Percentiles rank a stretch among this genome's conserved stretches.
Conservation (phyloP, 202 grass and related monocot species). For the Panicum virgatum region DNA sequence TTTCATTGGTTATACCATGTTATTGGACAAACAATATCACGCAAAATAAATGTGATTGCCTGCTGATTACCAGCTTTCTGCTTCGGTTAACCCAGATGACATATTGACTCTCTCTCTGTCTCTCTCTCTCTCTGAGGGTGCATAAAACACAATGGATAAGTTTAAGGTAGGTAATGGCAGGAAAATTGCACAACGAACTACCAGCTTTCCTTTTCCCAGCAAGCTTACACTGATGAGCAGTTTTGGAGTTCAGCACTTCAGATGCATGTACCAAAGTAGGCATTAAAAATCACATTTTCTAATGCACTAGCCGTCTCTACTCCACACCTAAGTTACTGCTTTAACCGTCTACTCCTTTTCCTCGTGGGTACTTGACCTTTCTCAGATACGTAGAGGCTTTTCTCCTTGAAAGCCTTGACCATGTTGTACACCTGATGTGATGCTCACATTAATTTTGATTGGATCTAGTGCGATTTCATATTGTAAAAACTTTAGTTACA, state of each 20-base stretch:
- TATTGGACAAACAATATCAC: no score
- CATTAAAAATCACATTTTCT: neutral
- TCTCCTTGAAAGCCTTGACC: slow-evolving; percentile 67
- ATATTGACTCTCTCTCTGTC: neutral
- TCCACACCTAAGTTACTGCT: neutral
- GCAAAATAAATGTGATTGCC: neutral
- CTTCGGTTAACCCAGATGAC: neutral
- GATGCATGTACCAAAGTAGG: neutral
- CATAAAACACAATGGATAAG: neutral
- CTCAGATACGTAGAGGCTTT: slow-evolving; percentile 36
- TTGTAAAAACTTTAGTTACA: neutral
- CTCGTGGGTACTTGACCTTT: slow-evolving; percentile 30
- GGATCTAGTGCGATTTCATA: neutral
- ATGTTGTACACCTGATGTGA: slow-evolving; percentile 84
- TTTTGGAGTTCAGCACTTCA: neutral
- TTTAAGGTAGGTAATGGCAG: neutral
- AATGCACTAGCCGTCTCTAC: neutral
- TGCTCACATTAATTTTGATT: neutral
- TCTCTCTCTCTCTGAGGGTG: neutral
- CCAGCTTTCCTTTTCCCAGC: neutral
- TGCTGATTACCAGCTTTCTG: neutral
- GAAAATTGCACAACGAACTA: neutral
- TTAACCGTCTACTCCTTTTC: slow-evolving; percentile 50
- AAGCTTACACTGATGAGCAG: neutral
- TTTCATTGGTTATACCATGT: neutral